Percentiles rank a stretch among this genome's conserved stretches.
phyloP scores from a whole-genome alignment of 2,329 filamentous ascomycete genomes.

The Neonectria neomacrospora region DNA sequence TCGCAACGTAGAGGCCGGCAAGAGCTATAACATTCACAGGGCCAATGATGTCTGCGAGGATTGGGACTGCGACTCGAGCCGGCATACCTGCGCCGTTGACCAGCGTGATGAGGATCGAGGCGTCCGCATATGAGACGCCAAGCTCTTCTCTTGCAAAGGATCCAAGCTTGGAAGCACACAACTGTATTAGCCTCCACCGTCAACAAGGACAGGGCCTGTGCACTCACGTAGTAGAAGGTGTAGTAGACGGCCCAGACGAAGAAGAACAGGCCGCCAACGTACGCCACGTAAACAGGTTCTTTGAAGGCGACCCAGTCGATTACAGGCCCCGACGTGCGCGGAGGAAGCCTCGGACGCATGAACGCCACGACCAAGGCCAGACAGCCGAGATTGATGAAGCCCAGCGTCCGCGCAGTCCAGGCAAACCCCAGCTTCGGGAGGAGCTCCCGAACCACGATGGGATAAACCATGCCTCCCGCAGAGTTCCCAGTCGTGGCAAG shows the following conservation, averaged over 20 bases:
- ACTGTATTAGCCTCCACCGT: neutral
- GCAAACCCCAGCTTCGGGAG: constrained; percentile 64
- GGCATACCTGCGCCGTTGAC: constrained; percentile 55
- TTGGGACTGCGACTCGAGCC: constrained; percentile 50
- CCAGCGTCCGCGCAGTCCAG: constrained; percentile 70
- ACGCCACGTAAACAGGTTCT: constrained; percentile 49
- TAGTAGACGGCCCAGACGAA: constrained; percentile 56
- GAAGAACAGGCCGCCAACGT: constrained; percentile 52
- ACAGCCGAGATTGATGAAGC: constrained; percentile 75
- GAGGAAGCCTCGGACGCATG: constrained; percentile 45
- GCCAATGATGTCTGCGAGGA: constrained; percentile 51
- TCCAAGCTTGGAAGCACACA: constrained; percentile 31
- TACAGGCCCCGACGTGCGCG: constrained; percentile 37
- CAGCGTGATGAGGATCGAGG: constrained; percentile 52
- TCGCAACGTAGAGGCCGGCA: constrained; percentile 43
- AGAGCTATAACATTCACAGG: constrained; percentile 51
- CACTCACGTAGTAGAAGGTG: constrained; percentile 55
- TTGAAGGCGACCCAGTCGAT: constrained; percentile 50
- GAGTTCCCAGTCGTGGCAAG: constrained; percentile 67
- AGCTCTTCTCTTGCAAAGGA: constrained; percentile 46
- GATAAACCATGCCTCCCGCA: constrained; percentile 64
- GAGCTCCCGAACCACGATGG: constrained; percentile 63
- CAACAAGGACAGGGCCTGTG: neutral
- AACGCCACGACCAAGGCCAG: constrained; percentile 68
- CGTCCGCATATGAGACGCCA: constrained; percentile 49